Evolutionary conservation across 2,329 filamentous ascomycete genomes (phyloP).

Genomic region (Akanthomyces muscarius): DNA sequence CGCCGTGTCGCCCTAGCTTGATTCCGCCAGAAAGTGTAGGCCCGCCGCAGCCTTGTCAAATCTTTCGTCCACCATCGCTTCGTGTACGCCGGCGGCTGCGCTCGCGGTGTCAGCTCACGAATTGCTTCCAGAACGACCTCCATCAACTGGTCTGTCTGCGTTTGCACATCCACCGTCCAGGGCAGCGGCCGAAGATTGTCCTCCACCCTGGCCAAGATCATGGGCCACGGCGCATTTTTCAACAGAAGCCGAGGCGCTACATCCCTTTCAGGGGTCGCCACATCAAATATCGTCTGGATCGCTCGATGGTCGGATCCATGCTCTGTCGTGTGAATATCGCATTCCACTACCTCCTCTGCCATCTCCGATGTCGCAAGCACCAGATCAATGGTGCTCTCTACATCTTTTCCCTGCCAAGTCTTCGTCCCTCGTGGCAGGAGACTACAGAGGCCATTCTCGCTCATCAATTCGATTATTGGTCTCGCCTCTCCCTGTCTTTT

Average conservation of each 20-base stretch:
- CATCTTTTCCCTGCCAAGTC: no score
- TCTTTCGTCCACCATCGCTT: conserved; percentile 30
- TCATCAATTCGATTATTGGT: conserved; percentile 34
- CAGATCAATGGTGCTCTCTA: no score
- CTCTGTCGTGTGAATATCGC: conserved; percentile 17
- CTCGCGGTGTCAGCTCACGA: conserved; percentile 22
- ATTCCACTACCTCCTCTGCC: no score
- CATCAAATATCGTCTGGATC: conserved; percentile 30
- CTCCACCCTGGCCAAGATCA: conserved; percentile 20
- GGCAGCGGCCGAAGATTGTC: no score
- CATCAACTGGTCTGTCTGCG: conserved; percentile 17
- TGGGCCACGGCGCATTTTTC: conserved; percentile 28
- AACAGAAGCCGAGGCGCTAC: conserved; percentile 19
- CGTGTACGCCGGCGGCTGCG: conserved; percentile 25
- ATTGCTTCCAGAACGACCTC: conserved; percentile 18
- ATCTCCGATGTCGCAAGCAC: no score
- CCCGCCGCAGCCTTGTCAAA: conserved; percentile 26
- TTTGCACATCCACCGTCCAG: conserved; percentile 6
- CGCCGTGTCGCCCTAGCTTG: conserved; percentile 20
- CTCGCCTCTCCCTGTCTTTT: conserved; percentile 34
- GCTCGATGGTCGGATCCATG: conserved; percentile 29
- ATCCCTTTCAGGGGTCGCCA: conserved; percentile 13
- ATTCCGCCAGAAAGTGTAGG: conserved; percentile 29
- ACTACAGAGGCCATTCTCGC: conserved; percentile 29
- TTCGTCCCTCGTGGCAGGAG: conserved; percentile 30